Evolutionary conservation across 768 basidiomycete genomes (phyloP).

Genomic region (Leucocoprinus birnbaumii): DNA sequence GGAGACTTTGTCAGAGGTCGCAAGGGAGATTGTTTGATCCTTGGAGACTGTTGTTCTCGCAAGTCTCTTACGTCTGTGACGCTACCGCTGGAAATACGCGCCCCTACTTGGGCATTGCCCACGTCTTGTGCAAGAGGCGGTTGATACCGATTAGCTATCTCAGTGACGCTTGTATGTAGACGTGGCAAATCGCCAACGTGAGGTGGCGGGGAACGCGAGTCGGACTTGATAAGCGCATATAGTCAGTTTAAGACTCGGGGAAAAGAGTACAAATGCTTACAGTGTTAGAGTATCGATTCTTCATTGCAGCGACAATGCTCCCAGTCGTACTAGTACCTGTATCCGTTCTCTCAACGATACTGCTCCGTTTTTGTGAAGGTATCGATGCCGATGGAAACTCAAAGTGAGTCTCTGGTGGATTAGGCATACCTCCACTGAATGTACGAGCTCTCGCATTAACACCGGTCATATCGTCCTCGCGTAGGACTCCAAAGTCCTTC

Average conservation of each 20-base stretch:
- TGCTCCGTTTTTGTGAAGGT: constrained; percentile 25
- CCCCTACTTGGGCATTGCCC: constrained; percentile 28
- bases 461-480: neutral
- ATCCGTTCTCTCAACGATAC: constrained; percentile 45
- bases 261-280: constrained; percentile 33
- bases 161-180: constrained; percentile 59
- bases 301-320: constrained; percentile 68
- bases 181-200: constrained; percentile 53
- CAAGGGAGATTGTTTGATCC: neutral
- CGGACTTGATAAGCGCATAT: constrained; percentile 33
- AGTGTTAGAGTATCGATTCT: constrained; percentile 54
- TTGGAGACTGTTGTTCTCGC: neutral
- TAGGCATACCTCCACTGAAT: constrained; percentile 1
- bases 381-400: constrained; percentile 22
- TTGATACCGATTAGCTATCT: constrained; percentile 63
- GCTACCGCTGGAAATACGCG: constrained; percentile 27
- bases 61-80: neutral
- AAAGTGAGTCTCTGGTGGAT: constrained; percentile 6
- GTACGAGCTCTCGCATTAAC: neutral
- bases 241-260: neutral
- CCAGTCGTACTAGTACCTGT: constrained; percentile 46
- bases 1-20: constrained; percentile 3
- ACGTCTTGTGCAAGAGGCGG: constrained; percentile 20
- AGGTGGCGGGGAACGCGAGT: constrained; percentile 48
- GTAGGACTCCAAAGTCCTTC: neutral